phyloP scores from a whole-genome alignment of 2,329 filamentous ascomycete species.

The Neurospora crassa region DNA sequence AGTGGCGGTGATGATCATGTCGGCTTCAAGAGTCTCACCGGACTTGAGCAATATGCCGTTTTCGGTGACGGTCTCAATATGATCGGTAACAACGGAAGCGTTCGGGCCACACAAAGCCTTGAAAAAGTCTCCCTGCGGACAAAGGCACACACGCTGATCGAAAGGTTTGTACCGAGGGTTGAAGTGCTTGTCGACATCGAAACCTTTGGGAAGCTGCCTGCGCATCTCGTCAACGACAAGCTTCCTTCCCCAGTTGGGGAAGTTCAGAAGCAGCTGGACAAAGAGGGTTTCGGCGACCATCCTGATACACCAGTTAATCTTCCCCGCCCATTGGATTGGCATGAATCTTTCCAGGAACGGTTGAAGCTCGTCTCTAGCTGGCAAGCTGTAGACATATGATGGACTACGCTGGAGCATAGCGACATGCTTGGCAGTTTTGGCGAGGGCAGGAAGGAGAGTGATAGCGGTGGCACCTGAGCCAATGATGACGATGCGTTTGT shows the following conservation, averaged over 20 bases:
- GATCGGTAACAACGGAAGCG: constrained; percentile 39
- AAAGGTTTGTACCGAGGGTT: constrained; percentile 56
- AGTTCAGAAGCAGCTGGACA: constrained; percentile 40
- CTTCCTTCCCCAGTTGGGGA: constrained; percentile 38
- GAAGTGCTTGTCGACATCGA: constrained; percentile 53
- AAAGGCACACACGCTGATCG: constrained; percentile 68
- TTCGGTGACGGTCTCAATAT: constrained; percentile 39
- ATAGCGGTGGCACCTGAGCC: constrained; percentile 73
- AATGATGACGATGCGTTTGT: constrained; percentile 62
- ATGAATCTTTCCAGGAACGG: constrained; percentile 31
- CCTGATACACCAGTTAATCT: constrained; percentile 38
- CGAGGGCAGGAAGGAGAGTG: constrained; percentile 63
- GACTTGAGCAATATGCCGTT: constrained; percentile 37
- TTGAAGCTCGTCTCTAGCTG: constrained; percentile 29
- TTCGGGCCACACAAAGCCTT: constrained; percentile 35
- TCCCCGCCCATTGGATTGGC: constrained; percentile 36
- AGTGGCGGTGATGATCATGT: constrained; percentile 62
- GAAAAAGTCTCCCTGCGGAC: constrained; percentile 47
- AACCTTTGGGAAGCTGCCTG: constrained; percentile 40
- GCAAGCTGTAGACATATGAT: constrained; percentile 53
- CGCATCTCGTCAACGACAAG: constrained; percentile 37
- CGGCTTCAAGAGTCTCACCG: constrained; percentile 44
- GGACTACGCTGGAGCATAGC: constrained; percentile 79
- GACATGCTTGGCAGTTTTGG: constrained; percentile 52
- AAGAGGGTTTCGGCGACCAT: constrained; percentile 38